Evolutionary conservation across 148 eudicot species (phyloP), one percentile per base, ranked within the genome.

Genomic region (Mesembryanthemum crystallinum): DNA sequence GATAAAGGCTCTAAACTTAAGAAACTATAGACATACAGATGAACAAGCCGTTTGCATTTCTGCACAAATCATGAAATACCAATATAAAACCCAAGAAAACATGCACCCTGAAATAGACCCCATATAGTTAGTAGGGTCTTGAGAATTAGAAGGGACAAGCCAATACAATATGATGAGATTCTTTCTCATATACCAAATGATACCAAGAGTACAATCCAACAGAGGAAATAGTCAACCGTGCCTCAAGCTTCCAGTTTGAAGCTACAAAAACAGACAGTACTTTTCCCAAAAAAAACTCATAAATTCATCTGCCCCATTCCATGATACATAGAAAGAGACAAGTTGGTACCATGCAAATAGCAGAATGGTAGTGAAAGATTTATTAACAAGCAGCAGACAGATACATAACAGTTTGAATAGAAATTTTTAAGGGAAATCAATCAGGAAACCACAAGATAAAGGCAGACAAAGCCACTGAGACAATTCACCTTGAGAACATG

Each of bases 401-500:
- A 23, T 32, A 71, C 28, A 29, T 1, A n/a, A 28, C 28, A 8
- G 43, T 17, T 1, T 25, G 25, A 27, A 15, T 14, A 17, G 3
- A 49, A 58, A 66, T 15, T 76, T 57, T 18, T 24, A 70, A n/a
- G 27, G n/a, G n/a, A n/a, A n/a, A 35, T 25, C 1, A 8, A 74
- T 28, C 15, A 33, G n/a, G 10, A 47, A 67, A 58, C 5, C 17
- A 64, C 23, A 10, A 32, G 32, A 54, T 17, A 30, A 74, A 69
- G 20, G 61, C n/a, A 32, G 69, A 21, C 18, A 63, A 27, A 74
- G 73, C 54, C 25, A 10, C 47, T 14, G 15, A 65, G 55, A 64
- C 30, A 76, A 47, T 37, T 43, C 73, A 80, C 97, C 92, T 90
- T 95, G 30, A 89, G 79, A 75, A 90, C 88, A 57, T 79, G 83